phyloP scores from a whole-genome alignment of 2,329 filamentous ascomycete genomes.

The Cytospora piceae region DNA sequence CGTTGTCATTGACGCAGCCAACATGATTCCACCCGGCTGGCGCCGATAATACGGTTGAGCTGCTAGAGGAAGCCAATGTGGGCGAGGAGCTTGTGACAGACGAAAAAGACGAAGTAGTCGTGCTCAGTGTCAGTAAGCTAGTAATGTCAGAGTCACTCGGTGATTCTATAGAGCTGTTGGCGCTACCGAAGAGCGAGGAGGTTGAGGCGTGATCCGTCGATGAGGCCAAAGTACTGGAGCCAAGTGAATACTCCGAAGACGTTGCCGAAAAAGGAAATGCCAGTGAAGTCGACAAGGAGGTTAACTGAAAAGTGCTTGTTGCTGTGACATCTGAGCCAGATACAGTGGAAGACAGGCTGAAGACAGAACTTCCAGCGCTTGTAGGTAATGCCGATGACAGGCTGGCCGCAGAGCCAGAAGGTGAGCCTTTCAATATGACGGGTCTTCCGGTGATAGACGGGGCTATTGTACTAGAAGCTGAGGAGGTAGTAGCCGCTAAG shows the following conservation, averaged over 20 bases:
- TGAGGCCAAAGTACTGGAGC: not conserved
- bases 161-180: not conserved
- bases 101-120: not conserved
- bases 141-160: not conserved
- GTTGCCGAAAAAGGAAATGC: not conserved
- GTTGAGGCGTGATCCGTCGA: not conserved
- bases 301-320: not conserved
- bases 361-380: not conserved
- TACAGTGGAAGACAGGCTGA: not conserved
- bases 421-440: not conserved
- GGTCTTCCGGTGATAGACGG: not conserved
- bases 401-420: not conserved
- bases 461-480: constrained; percentile 8
- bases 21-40: constrained; percentile 3
- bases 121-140: not conserved
- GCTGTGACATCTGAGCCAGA: not conserved
- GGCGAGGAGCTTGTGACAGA: not conserved
- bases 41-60: constrained; percentile 5
- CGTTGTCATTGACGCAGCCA: constrained; percentile 29
- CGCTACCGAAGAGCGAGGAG: not conserved
- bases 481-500: not conserved
- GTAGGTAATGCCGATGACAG: not conserved
- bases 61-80: not conserved
- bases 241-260: not conserved
- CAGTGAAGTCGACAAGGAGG: not conserved